Base-by-base conservation (phyloP, 2,329 filamentous ascomycete genomes). In the Talaromyces sp. region DNA sequence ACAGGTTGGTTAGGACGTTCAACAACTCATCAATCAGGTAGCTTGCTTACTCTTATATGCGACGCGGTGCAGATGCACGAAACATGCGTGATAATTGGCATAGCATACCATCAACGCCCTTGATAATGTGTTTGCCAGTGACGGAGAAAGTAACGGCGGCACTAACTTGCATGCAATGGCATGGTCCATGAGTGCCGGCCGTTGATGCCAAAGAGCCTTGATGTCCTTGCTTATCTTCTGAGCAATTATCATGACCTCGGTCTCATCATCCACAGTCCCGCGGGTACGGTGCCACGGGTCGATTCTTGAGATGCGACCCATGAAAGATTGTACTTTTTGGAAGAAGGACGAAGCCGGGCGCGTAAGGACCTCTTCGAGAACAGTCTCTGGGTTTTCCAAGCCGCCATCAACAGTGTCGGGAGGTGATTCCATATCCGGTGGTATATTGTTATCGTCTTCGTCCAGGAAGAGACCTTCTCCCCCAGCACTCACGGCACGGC, bases 331-430 rank as follows among this genome's bases (percentile, higher is more conserved):
- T 0, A 83, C 79, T 60, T 82, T 81, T 56, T 84, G 81, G 62
- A 81, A 84, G 66, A 84, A 84, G 2, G 80, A 70, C 19, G 82
- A 77, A 0, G 80, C 80, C 0, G 80, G 81, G n/a, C 81, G 78
- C 61, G 81, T 82, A 2, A 83, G 67, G 0, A 80, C 75, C 59
- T 83, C 79, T 59, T 82, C 83, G 0, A 84, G 68, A 1, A 80
- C 76, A 40, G 83, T 79, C 51, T 82, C 78, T 11, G 74, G 70
- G 21, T 58, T 53, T 39, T 50, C 56, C 10, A 53, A 5, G 9
- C 39, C 33, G 8, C 50, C 41, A 31, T 37, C 21, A 28, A 71
- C 67, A 19, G 62, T 66, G n/a, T 71, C 67, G 10, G 56, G 37
- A 45, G 56, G 56, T 9, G 56, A 46, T 31, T 58, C 48, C 22